A percentile compares a stretch with the other conserved stretches of the same genome.
Conservation (phyloP, 78 protist species). For the Dictyostelium brefeldianum region DNA sequence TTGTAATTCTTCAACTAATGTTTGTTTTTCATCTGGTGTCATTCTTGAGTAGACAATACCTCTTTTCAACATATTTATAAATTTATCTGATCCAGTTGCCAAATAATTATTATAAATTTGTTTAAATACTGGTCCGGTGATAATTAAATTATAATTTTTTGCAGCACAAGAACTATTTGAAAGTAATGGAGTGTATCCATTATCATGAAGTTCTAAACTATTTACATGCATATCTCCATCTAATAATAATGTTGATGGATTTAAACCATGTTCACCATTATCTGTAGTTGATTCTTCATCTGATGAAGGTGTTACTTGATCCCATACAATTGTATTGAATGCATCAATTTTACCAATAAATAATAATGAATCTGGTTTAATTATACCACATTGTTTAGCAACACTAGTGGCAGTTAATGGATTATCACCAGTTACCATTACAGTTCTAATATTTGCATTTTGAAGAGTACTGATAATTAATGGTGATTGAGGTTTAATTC, state of each 20-base stretch:
- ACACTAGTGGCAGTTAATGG: constrained; percentile 93
- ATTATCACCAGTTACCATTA: constrained; percentile 95
- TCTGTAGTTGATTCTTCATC: background rate
- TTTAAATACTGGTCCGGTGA: constrained; percentile 76
- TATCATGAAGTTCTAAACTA: no score
- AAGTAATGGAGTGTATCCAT: no score
- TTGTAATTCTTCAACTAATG: constrained; percentile 82
- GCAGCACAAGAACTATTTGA: no score
- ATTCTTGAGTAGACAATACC: constrained; percentile 90
- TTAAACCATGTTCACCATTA: constrained; percentile 10
- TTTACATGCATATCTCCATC: background rate
- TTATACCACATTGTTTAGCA: constrained; percentile 86
- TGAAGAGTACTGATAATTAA: constrained; percentile 58
- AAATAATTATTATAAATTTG: constrained; percentile 38
- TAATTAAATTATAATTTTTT: constrained; percentile 11
- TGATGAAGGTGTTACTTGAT: background rate
- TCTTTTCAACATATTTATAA: constrained; percentile 21
- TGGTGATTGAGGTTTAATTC: constrained; percentile 83
- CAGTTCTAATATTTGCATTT: constrained; percentile 75
- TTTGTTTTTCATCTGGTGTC: constrained; percentile 92
- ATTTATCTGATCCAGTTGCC: background rate
- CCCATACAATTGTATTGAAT: background rate
- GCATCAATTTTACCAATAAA: constrained; percentile 32
- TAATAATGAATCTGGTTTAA: constrained; percentile 24
- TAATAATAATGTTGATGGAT: constrained; percentile 26